These are phyloP conservation scores for Spergularia marina DNA, from an alignment of 148 eudicot species.

Conservation along the genomic window DNA sequence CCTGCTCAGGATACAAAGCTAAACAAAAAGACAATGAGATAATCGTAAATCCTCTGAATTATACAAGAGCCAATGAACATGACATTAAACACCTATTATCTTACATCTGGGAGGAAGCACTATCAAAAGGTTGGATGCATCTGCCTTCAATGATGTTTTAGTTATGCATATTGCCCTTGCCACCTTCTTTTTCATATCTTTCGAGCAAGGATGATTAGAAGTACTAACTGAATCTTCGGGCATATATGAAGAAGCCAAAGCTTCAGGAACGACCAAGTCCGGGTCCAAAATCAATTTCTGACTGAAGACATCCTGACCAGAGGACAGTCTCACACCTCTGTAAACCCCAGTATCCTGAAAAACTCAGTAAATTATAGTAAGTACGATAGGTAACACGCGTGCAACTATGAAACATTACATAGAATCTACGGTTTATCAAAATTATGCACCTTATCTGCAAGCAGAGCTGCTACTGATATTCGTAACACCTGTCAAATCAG, in stretches of 20 bases:
- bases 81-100: conserved; percentile 22
- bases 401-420: background rate
- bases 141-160: conserved; percentile 53
- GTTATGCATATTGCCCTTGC: conserved; percentile 88
- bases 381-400: background rate
- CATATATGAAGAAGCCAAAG: conserved; percentile 29
- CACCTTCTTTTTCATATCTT: conserved; percentile 40
- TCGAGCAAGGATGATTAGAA: conserved; percentile 22
- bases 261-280: conserved; percentile 37
- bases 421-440: background rate
- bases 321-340: conserved; percentile 65
- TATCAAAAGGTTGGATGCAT: conserved; percentile 57
- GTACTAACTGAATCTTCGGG: conserved; percentile 24
- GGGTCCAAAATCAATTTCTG: conserved; percentile 67
- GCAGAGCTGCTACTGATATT: conserved; percentile 61
- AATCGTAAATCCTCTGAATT: conserved; percentile 4
- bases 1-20: conserved; percentile 86
- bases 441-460: conserved; percentile 63
- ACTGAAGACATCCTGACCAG: conserved; percentile 91
- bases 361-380: background rate
- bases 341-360: conserved; percentile 60
- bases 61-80: conserved; percentile 4
- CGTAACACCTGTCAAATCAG: conserved; percentile 60
- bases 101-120: conserved; percentile 89
- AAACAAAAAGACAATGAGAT: conserved; percentile 28